Conservation (phyloP, 176 grass and related monocot species). For the Triticum urartu region DNA sequence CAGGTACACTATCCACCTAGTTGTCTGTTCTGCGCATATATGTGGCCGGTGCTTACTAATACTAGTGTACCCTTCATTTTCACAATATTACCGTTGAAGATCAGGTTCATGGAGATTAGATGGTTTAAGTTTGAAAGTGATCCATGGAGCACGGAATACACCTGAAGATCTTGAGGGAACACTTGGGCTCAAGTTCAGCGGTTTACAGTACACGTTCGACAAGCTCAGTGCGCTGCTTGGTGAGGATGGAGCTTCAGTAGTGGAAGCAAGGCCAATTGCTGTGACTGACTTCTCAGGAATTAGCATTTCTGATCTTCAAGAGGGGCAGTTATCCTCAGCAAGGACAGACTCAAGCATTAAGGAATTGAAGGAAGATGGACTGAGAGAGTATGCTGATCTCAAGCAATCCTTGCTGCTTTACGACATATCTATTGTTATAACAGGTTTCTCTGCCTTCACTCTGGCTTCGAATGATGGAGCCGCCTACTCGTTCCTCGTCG, state of each 20-base stretch:
- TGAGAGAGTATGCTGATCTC: conserved; percentile 78
- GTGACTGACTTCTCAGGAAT: conserved; percentile 54
- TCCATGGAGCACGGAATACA: conserved; percentile 41
- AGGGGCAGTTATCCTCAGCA: conserved; percentile 29
- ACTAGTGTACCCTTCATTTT: not conserved
- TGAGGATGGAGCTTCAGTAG: conserved; percentile 63
- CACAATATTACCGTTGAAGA: conserved; percentile 38
- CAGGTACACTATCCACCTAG: conserved; percentile 43
- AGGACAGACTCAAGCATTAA: not conserved
- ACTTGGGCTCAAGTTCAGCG: conserved; percentile 42
- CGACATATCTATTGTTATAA: conserved; percentile 60
- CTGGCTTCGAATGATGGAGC: conserved; percentile 53
- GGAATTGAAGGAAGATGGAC: conserved; percentile 58
- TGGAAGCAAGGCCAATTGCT: conserved; percentile 53
- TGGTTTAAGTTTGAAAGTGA: conserved; percentile 65
- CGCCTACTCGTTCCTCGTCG: conserved; percentile 65
- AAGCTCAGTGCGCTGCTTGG: conserved; percentile 48
- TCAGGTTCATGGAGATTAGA: conserved; percentile 94
- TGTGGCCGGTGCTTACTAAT: not conserved
- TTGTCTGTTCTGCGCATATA: not conserved
- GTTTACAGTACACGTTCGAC: conserved; percentile 69
- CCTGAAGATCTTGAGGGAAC: conserved; percentile 25
- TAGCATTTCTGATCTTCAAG: conserved; percentile 46
- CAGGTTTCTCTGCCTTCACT: conserved; percentile 61
- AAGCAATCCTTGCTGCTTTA: conserved; percentile 84